Conservation (phyloP, 371 early-diverging fungal genomes). For the Mortierella sp. region DNA sequence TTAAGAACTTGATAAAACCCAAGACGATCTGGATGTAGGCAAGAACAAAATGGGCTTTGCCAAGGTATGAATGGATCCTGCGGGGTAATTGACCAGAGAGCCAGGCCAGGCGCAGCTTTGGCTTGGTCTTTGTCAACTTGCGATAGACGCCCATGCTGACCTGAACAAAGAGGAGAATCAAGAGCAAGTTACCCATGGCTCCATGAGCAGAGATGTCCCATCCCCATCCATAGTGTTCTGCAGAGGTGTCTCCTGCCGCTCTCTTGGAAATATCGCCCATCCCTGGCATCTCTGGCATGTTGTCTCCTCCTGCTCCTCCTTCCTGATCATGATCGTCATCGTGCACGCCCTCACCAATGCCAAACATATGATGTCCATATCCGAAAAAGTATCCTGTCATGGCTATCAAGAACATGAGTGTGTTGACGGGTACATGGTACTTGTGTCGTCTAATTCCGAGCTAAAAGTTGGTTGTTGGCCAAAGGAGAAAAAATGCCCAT, state of each 20-base stretch:
- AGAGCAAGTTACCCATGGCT: constrained; percentile 38
- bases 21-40: constrained; percentile 51
- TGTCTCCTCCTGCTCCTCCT: neutral
- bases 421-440: constrained; percentile 44
- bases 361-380: constrained; percentile 47
- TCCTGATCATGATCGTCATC: constrained; percentile 8
- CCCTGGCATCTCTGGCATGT: constrained; percentile 9
- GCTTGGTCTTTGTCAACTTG: constrained; percentile 35
- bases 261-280: constrained; percentile 33
- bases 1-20: constrained; percentile 40
- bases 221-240: constrained; percentile 47
- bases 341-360: constrained; percentile 27
- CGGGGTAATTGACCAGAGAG: constrained; percentile 20
- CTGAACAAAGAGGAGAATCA: constrained; percentile 41
- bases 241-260: constrained; percentile 47
- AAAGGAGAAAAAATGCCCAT: neutral
- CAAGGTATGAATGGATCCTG: constrained; percentile 44
- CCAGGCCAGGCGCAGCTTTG: constrained; percentile 37
- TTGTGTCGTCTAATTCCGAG: constrained; percentile 51
- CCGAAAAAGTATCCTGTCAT: constrained; percentile 50
- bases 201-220: constrained; percentile 43
- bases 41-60: constrained; percentile 37
- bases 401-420: constrained; percentile 35
- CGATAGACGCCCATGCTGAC: constrained; percentile 54
- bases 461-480: constrained; percentile 9